Base-by-base conservation (phyloP, 164 flowering plant genomes). In the Nymphaea colorata region DNA sequence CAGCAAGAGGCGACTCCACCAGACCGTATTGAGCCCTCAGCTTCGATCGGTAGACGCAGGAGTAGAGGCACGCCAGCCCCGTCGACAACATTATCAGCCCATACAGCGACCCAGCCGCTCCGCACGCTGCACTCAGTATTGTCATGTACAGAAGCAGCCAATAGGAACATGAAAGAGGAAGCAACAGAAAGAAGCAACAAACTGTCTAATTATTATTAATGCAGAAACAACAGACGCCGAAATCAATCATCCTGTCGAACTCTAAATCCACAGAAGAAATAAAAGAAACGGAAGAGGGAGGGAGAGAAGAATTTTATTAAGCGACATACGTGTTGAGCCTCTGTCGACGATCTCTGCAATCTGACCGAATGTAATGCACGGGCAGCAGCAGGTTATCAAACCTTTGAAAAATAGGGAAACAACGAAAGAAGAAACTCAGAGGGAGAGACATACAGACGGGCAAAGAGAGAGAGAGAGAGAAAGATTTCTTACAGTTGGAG, bases 1-100 rank as follows among this genome's bases (percentile, higher is more conserved):
- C 74, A n/a, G 5, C 15, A 57, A 67, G 63, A 25, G 74, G 74
- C 8, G 41, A 42, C 41, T 64, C 70, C 4, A 3, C 8, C 67
- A 72, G 43, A 3, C 44, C 4, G 41, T 67, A 72, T 41, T 72
- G 70, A 14, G 66, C 41, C 70, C 74, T 72, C 67, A 72, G 4
- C 16, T 72, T 72, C 42, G 74, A 62, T 12, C 74, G 57, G n/a
- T 72, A 72, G 70, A 72, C 62, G 63, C 74, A 72, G 7, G 74
- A 67, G 44, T 72, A 72, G 17, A 42, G 43, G 64, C 74, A 72
- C n/a, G 63, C 5, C 53, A 61, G 67, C 5, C 70, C 74, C 14
- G 67, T 64, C 18, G 67, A 42, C 7, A 5, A 42, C 62, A 43
- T n/a, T 15, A 72, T 42, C 5, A 72, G 62, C 3, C 70, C 43